phyloP scores from a whole-genome alignment of 768 basidiomycete species.

The Glaciozyma martinii region DNA sequence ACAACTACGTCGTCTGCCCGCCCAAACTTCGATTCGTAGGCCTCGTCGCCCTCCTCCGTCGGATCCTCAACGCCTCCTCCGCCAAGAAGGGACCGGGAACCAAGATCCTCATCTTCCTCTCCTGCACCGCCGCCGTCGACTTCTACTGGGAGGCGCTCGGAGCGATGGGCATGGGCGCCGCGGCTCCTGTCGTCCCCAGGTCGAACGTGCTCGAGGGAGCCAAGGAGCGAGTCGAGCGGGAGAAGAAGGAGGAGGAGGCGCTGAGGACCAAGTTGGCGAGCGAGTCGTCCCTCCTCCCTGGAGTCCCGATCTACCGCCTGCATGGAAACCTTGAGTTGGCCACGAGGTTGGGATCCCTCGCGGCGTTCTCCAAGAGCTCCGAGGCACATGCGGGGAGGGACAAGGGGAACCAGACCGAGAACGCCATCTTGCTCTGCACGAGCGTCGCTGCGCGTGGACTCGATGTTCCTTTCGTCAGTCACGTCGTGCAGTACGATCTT shows the following conservation, averaged over 20 bases:
- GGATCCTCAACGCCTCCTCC: conserved; percentile 45
- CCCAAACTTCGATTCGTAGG: conserved; percentile 90
- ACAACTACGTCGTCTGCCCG: conserved; percentile 82
- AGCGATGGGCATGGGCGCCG: conserved; percentile 56
- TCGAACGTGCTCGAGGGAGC: conserved; percentile 30
- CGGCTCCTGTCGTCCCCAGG: conserved; percentile 11
- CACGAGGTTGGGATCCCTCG: conserved; percentile 71
- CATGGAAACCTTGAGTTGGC: conserved; percentile 84
- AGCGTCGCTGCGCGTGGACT: conserved; percentile 98
- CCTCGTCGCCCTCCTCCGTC: conserved; percentile 73
- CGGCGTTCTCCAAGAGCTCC: conserved; percentile 55
- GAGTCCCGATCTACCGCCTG: conserved; percentile 71
- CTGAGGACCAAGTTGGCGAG: conserved; percentile 48
- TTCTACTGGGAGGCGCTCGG: conserved; percentile 85
- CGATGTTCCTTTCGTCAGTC: conserved; percentile 85
- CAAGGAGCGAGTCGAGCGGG: conserved; percentile 32
- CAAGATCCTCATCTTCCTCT: conserved; percentile 89
- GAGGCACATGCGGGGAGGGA: conserved; percentile 35
- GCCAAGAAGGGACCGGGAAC: conserved; percentile 41
- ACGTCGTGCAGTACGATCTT: conserved; percentile 91
- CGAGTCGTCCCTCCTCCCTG: conserved; percentile 67
- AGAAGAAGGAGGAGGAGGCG: conserved; percentile 5
- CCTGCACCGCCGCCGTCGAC: conserved; percentile 95
- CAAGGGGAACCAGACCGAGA: conserved; percentile 39
- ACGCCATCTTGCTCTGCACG: conserved; percentile 82